A percentile compares a stretch with the other conserved stretches of the same genome.
Evolutionary conservation across 768 basidiomycete genomes (phyloP).

Genomic region (Kwoniella bestiolae): DNA sequence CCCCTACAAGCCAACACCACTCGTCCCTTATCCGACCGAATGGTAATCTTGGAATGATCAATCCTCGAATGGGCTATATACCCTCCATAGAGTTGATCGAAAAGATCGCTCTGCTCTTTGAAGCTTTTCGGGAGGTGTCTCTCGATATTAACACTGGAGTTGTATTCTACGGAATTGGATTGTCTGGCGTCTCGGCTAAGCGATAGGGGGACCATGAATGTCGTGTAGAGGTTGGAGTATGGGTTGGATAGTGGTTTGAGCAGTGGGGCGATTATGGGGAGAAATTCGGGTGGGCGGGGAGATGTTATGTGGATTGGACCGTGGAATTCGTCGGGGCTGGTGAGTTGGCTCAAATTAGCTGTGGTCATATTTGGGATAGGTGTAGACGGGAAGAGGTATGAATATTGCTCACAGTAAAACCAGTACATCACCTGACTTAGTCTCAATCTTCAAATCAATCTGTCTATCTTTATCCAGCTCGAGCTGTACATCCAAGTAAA

Average conservation of each 20-base stretch:
- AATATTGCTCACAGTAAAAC: constrained; percentile 39
- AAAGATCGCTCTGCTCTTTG: constrained; percentile 30
- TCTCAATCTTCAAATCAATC: constrained; percentile 45
- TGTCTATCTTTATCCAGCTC: constrained; percentile 44
- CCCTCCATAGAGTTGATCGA: constrained; percentile 39
- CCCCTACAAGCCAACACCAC: constrained; percentile 47
- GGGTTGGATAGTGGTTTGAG: constrained; percentile 39
- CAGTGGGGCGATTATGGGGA: constrained; percentile 31
- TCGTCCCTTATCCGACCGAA: constrained; percentile 32
- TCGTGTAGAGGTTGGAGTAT: constrained; percentile 42
- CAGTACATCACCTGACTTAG: constrained; percentile 46
- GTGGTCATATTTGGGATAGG: too few species aligned
- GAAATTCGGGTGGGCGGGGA: constrained; percentile 27
- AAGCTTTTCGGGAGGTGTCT: constrained; percentile 31
- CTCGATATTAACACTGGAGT: constrained; percentile 16
- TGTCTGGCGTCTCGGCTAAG: constrained; percentile 8
- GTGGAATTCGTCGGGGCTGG: constrained; percentile 40
- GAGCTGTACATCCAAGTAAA: constrained; percentile 24
- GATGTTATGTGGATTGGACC: constrained; percentile 44
- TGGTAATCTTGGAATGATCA: constrained; percentile 39
- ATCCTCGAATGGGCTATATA: constrained; percentile 29
- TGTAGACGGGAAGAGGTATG: too few species aligned
- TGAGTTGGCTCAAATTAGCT: too few species aligned
- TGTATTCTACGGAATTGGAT: constrained; percentile 25
- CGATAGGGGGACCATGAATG: constrained; percentile 35